Evolutionary conservation across 2,329 filamentous ascomycete genomes (phyloP), one percentile per base, ranked within the genome.

Genomic region (Ascochyta koolunga): DNA sequence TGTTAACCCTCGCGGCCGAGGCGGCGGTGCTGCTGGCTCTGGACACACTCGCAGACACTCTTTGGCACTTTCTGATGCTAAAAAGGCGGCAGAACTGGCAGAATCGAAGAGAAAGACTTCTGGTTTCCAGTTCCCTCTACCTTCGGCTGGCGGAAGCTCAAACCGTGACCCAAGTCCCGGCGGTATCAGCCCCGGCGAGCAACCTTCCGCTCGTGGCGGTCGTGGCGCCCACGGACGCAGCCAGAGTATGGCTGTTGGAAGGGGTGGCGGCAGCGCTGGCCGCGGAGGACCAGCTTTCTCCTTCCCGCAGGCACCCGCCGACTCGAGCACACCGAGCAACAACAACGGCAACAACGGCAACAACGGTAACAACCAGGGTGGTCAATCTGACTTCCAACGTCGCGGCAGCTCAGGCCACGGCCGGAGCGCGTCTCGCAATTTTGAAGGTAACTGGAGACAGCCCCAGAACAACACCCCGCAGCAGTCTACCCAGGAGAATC

Each of bases 381-480:
- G 75, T 58, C 76, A 79, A 59, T 70, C 78, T 13, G 91, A 95
- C 63, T 89, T 92, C 71, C 82, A 86, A 64, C 88, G 90, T 58
- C 89, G 91, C 65, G 87, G 89, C 65, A 90, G 89, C 66, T 83
- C 86, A 62, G 89, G 91, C 51, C 95, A 99, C 73, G 88, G 85
- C 60, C 86, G 95, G 58, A 89, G 88, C 27, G 86, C 86, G 10
- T 99, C 95, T 21, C 87, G 95, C 60, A 99, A 98, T 78, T 98
- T 98, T 70, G 95, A 99, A 65, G 88, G 93, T 68, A 99, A 99
- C 78, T 99, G 95, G 95, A 90, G 95, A 68, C 96, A 92, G 69
- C 93, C 90, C 65, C 84, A 84, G 64, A 78, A 76, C 45, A 79
- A 79, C 55, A 62, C 56, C 44, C 81, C 81, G 59, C 83, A 82